Conservation (phyloP, 768 basidiomycete species). For the Lyophyllum shimeji region DNA sequence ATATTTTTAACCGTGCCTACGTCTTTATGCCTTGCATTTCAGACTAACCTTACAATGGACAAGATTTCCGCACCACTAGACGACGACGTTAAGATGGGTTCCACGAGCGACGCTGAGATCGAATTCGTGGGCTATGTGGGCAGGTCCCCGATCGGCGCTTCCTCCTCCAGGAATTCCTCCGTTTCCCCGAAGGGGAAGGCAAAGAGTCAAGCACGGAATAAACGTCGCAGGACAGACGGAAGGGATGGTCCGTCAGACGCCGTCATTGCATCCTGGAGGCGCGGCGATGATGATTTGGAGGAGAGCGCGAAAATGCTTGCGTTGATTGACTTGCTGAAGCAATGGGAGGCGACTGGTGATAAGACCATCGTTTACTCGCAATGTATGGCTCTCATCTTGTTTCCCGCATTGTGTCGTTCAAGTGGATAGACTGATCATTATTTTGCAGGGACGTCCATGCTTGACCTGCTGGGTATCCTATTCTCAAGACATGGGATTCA, state of each 20-base stretch:
- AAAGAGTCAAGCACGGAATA: constrained; percentile 11
- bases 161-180: neutral
- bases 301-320: constrained; percentile 69
- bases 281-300: constrained; percentile 61
- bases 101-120: constrained; percentile 24
- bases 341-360: constrained; percentile 60
- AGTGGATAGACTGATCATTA: neutral
- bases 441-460: constrained; percentile 68
- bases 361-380: constrained; percentile 74
- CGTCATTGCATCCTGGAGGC: constrained; percentile 53
- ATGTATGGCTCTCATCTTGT: constrained; percentile 38
- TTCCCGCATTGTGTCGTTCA: too few species aligned
- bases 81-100: constrained; percentile 13
- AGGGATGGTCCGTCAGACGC: constrained; percentile 37
- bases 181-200: constrained; percentile 22
- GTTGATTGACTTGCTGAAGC: constrained; percentile 53
- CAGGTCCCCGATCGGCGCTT: constrained; percentile 5
- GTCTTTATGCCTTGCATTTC: constrained; percentile 3
- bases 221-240: constrained; percentile 15
- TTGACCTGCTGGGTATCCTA: constrained; percentile 61
- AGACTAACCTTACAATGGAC: constrained; percentile 27
- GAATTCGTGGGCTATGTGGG: constrained; percentile 16
- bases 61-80: constrained; percentile 22
- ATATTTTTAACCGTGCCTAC: neutral
- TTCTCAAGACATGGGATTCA: constrained; percentile 60